Evolutionary conservation across 2,329 filamentous ascomycete genomes (phyloP), one percentile per base, ranked within the genome.

Genomic region (Leptographium wingfieldii): DNA sequence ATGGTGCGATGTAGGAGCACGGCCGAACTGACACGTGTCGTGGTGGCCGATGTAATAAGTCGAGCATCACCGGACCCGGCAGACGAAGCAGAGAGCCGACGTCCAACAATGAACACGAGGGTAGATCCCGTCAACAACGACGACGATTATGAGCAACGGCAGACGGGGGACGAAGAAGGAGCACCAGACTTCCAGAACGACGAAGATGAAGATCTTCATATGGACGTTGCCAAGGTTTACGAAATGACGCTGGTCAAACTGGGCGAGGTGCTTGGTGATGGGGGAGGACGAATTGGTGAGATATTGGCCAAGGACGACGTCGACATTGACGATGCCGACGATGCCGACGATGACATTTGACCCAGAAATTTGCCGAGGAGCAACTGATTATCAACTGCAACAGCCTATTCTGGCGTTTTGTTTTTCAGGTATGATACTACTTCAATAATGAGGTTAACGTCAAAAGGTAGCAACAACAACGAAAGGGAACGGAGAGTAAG

Each of bases 1-100:
- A 95, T 94, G 78, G 90, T 97, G 9, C 82, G 92, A 49, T 87
- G 92, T 64, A 87, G 88, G 68, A 89, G 88, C 67, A 75, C 95
- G 35, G 88, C 91, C 0, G 88, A 95, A 68, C 81, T 86, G 64
- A 88, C 87, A 19, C 79, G 92, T 31, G 74, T 90, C 9, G 72
- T 83, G 5, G 82, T 92, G 60, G 82, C 90, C 1, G 84, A 88
- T 61, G 80, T 84, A 19, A 80, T 90, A 76, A 81, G 79, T 62
- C 76, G 75, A 11, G 61, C 60, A 59, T 79, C 79, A 71, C 74
- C 56, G 19, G 73, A 76, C 38, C 74, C 75, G 2, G 72, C 71
- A 3, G 74, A 74, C 1, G 74, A 79, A 40, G 10, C 38, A 5
- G 38, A 40, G 38, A 40, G 14, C 14, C 11, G 74, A 75, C 14